phyloP scores from a whole-genome alignment of 2,329 filamentous ascomycete genomes.

The Aspergillus quadrilineatus region DNA sequence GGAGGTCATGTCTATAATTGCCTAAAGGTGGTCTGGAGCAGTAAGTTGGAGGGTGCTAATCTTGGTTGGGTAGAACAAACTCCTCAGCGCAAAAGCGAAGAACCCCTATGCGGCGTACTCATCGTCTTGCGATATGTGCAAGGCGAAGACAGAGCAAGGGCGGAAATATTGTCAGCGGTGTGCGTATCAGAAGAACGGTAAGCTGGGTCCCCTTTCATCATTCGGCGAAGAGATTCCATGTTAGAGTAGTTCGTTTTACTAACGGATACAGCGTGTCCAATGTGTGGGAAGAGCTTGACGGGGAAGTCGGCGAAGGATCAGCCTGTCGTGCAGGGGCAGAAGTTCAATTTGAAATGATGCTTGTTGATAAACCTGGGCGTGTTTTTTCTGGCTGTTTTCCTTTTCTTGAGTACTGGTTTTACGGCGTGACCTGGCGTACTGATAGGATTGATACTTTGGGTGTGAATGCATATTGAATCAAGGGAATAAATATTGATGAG shows the following conservation, averaged over 20 bases:
- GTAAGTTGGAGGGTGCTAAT: neutral
- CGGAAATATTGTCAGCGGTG: constrained; percentile 62
- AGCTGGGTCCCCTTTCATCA: constrained; percentile 16
- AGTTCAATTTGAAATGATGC: constrained; percentile 60
- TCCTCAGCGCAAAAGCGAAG: constrained; percentile 63
- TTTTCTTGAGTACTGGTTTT: neutral
- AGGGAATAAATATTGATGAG: constrained; percentile 21
- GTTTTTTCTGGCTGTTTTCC: neutral
- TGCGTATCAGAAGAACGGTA: constrained; percentile 62
- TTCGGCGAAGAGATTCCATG: neutral
- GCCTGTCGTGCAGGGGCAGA: constrained; percentile 59
- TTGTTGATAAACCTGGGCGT: neutral
- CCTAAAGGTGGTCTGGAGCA: neutral
- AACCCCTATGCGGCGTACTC: constrained; percentile 66
- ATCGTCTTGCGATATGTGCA: constrained; percentile 61
- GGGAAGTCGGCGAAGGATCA: constrained; percentile 49
- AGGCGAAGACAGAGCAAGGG: constrained; percentile 63
- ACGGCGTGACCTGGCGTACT: constrained; percentile 16
- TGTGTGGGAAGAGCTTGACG: constrained; percentile 59
- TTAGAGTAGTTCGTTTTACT: constrained; percentile 6
- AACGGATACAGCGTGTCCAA: constrained; percentile 54
- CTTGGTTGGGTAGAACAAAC: constrained; percentile 54
- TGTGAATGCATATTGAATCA: neutral
- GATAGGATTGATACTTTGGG: neutral
- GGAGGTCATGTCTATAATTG: neutral